Evolutionary conservation across 805 yeast genomes (phyloP).

Genomic region (Tetrapisispora taiwanensis): DNA sequence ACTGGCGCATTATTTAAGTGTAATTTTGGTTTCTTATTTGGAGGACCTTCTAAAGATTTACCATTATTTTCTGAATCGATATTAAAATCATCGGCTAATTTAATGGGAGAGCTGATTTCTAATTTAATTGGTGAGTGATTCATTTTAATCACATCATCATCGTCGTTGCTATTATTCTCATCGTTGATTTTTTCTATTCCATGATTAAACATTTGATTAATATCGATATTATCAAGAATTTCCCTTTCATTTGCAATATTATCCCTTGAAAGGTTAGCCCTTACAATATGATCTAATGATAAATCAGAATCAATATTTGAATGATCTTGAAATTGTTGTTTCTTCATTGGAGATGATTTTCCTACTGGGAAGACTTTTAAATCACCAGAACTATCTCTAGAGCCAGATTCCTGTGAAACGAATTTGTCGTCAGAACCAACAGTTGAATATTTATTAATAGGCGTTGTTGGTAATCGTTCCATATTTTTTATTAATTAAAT

Average conservation of each 20-base stretch:
- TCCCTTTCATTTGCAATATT: not conserved
- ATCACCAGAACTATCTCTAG: slow-evolving; percentile 1
- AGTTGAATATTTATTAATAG: slow-evolving; percentile 1
- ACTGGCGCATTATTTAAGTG: slow-evolving; percentile 12
- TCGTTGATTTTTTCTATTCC: not conserved
- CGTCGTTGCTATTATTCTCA: not conserved
- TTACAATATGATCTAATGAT: slow-evolving; percentile 7
- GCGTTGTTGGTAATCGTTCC: slow-evolving; percentile 6
- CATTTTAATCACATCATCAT: slow-evolving; percentile 4
- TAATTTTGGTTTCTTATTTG: slow-evolving; percentile 13
- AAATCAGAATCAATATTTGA: slow-evolving; percentile 3
- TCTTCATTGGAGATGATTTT: slow-evolving; percentile 5
- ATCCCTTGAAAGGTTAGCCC: slow-evolving; percentile 2
- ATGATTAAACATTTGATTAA: slow-evolving; percentile 13
- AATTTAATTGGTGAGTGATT: slow-evolving; percentile 18
- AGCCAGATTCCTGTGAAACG: not conserved
- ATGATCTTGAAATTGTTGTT: not conserved
- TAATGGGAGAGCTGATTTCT: slow-evolving; percentile 16
- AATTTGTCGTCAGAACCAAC: not conserved
- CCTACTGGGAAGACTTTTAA: slow-evolving; percentile 14
- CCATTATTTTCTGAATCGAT: not conserved
- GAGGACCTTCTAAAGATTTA: slow-evolving; percentile 5
- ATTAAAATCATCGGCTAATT: not conserved
- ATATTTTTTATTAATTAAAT: not conserved
- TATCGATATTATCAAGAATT: slow-evolving; percentile 15